phyloP scores from a whole-genome alignment of 495 filamentous ascomycete species.

The Penicillium dipodomyicola region DNA sequence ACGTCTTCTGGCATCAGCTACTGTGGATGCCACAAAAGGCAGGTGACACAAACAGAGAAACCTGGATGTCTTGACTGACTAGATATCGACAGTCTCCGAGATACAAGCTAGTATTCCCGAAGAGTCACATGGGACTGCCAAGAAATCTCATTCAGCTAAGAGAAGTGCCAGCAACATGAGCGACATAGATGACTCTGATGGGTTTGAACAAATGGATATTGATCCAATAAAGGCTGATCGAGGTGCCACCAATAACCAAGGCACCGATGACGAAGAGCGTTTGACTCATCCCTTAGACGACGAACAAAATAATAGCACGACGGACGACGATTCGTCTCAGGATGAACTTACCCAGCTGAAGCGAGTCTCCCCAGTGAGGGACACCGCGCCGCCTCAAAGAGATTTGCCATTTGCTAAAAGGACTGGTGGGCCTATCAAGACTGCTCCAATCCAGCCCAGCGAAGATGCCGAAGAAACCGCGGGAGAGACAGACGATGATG shows the following conservation, averaged over 20 bases:
- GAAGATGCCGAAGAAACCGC: slow-evolving; percentile 33
- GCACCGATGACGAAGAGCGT: slow-evolving; percentile 41
- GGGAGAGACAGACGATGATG: slow-evolving; percentile 55
- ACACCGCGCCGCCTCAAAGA: slow-evolving; percentile 34
- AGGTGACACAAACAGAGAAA: slow-evolving; percentile 9
- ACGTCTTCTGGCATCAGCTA: slow-evolving; percentile 60
- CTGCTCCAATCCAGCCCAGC: slow-evolving; percentile 2
- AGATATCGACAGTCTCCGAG: slow-evolving; percentile 24
- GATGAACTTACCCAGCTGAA: slow-evolving; percentile 4
- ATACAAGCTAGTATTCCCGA: slow-evolving; percentile 23
- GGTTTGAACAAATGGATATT: slow-evolving; percentile 60
- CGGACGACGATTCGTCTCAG: slow-evolving; percentile 27
- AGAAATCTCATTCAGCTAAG: slow-evolving; percentile 40
- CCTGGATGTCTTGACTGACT: neutral
- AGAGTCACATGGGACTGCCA: slow-evolving; percentile 9
- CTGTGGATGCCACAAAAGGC: slow-evolving; percentile 50
- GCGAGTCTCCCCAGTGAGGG: slow-evolving; percentile 16
- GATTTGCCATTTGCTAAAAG: slow-evolving; percentile 39
- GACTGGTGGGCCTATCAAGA: slow-evolving; percentile 2
- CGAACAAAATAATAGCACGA: slow-evolving; percentile 44
- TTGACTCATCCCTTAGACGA: slow-evolving; percentile 36
- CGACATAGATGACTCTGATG: slow-evolving; percentile 31
- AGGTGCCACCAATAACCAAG: slow-evolving; percentile 28
- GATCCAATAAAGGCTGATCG: slow-evolving; percentile 35
- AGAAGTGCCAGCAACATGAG: slow-evolving; percentile 29